Evolutionary conservation across 176 grass and related monocot species (phyloP).

Genomic region (Musa beccarii): DNA sequence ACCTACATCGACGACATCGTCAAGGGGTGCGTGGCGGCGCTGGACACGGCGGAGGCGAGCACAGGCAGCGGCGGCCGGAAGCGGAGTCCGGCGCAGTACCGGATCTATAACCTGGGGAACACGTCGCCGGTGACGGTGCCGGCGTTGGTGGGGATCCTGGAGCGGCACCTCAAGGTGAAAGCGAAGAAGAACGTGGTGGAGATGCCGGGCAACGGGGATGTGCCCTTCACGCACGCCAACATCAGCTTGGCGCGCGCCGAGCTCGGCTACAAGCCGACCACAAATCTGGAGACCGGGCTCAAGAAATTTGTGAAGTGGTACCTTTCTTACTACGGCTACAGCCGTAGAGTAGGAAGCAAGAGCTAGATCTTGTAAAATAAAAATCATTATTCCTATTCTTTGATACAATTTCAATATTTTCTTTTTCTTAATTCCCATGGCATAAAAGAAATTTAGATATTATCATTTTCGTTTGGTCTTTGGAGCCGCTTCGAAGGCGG

Average conservation of each 20-base stretch:
- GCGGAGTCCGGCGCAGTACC: constrained; percentile 7
- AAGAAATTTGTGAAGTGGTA: constrained; percentile 36
- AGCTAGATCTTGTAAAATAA: too few relatives aligned
- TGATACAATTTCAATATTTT: too few relatives aligned
- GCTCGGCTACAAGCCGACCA: too few relatives aligned
- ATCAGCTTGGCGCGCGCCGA: too few relatives aligned
- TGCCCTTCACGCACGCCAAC: constrained; percentile 55
- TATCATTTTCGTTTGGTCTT: too few relatives aligned
- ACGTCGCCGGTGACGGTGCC: constrained; percentile 82
- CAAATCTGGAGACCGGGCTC: too few relatives aligned
- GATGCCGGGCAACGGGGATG: constrained; percentile 91
- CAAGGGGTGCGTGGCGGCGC: constrained; percentile 58
- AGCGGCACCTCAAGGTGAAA: constrained; percentile 66
- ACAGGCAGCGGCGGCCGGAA: constrained; percentile 77
- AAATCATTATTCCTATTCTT: too few relatives aligned
- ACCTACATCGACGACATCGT: constrained; percentile 60
- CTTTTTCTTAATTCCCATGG: too few relatives aligned
- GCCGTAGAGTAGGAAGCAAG: not conserved
- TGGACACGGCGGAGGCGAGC: constrained; percentile 69
- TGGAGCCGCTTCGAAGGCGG: too few relatives aligned
- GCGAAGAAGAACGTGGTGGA: constrained; percentile 66
- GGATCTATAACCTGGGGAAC: not conserved
- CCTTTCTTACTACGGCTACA: constrained; percentile 91
- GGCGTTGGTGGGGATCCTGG: constrained; percentile 61
- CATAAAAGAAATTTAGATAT: too few relatives aligned